A percentile compares a stretch with the other conserved stretches of the same genome.
These are phyloP conservation scores for Mycena alexandri DNA, from an alignment of 768 basidiomycete genomes.

Conservation along the genomic window DNA sequence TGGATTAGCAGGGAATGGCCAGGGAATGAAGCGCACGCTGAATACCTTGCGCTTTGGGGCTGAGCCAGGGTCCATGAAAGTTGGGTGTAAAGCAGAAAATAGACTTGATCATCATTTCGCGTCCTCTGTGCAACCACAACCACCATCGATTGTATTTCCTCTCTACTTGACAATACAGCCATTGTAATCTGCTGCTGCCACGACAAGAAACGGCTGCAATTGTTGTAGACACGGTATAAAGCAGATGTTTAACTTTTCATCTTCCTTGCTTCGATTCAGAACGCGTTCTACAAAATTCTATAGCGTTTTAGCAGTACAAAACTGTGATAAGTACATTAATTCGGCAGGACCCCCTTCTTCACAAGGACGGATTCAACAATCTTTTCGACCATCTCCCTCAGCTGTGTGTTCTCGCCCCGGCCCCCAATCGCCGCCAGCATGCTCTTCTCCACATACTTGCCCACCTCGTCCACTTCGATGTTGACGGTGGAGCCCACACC, in stretches of 20 bases:
- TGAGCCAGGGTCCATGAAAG: slow-evolving; percentile 30
- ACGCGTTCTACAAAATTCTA: no score
- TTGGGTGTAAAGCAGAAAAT: not conserved
- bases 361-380: slow-evolving; percentile 68
- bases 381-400: slow-evolving; percentile 66
- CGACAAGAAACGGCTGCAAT: no score
- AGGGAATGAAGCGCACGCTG: not conserved
- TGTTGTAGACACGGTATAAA: no score
- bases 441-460: slow-evolving; percentile 91
- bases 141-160: no score
- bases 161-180: no score
- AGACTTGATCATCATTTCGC: no score
- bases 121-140: no score
- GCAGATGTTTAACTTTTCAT: no score
- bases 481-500: slow-evolving; percentile 86
- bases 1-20: slow-evolving; percentile 27
- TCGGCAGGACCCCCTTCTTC: slow-evolving; percentile 55
- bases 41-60: slow-evolving; percentile 25
- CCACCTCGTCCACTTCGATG: slow-evolving; percentile 95
- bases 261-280: no score
- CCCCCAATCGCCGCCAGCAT: slow-evolving; percentile 76
- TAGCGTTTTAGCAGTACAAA: not conserved
- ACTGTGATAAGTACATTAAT: not conserved
- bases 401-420: slow-evolving; percentile 56
- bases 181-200: no score